Conservation (phyloP, 345 rosid genomes). For the Rhodamnia argentea region DNA sequence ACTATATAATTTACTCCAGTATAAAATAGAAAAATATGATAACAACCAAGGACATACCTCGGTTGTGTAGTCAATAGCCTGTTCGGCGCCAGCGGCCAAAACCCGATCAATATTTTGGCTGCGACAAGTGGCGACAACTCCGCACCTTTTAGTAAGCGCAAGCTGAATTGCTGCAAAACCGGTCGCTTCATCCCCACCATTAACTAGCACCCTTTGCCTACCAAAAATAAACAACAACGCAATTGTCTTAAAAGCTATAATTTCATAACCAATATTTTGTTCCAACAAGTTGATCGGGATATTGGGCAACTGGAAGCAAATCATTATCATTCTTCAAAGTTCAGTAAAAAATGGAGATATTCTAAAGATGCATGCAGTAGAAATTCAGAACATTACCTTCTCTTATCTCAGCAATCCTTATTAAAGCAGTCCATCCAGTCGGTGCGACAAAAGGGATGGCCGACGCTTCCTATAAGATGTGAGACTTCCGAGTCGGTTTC, state of each 20-base stretch:
- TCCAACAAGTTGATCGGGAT: background rate
- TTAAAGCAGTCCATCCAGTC: conserved; percentile 94
- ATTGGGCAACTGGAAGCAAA: background rate
- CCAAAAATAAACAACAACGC: background rate
- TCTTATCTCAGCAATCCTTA: conserved; percentile 70
- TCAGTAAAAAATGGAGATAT: background rate
- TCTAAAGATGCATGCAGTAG: background rate
- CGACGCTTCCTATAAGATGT: conserved; percentile 67
- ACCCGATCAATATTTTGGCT: conserved; percentile 46
- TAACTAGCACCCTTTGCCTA: conserved; percentile 64
- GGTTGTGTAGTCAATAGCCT: conserved; percentile 74
- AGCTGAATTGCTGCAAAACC: conserved; percentile 91
- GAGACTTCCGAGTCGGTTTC: background rate
- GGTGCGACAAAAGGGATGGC: conserved; percentile 90
- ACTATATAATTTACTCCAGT: background rate
- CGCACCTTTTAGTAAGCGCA: conserved; percentile 61
- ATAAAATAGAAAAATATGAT: background rate
- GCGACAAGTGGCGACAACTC: conserved; percentile 75
- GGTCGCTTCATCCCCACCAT: conserved; percentile 95
- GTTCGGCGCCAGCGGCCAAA: conserved; percentile 73
- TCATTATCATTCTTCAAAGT: background rate
- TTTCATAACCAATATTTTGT: background rate
- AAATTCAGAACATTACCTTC: conserved; percentile 52
- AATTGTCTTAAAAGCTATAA: background rate
- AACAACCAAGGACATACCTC: conserved; percentile 32